Evolutionary conservation across 139 green algal species (phyloP), one percentile per base, ranked within the genome.

Genomic region (Coelastrella sp.): DNA sequence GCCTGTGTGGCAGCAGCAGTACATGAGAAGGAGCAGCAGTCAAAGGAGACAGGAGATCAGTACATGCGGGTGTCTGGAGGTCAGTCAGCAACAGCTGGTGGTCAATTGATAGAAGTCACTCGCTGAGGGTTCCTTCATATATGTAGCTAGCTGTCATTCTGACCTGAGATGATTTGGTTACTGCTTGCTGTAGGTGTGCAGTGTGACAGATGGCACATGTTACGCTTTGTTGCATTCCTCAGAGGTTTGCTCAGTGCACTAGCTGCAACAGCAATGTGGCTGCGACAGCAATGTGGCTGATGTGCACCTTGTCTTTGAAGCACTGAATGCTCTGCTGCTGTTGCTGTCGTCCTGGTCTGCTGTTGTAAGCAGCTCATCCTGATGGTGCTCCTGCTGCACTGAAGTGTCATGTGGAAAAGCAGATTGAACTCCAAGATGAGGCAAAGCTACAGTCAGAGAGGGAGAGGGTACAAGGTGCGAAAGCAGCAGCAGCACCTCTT

Each of bases 1-100:
- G 49, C 84, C 12, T 66, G 60, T 25, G 68, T 72, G 84, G 84
- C 84, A 57, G 84, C 84, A 81, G 63, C 65, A 11, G 17, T 87
- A 49, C 82, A 87, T 27, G 24, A 79, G 82, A 68, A 73, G 65
- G 25, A 87, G 82, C 82, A 87, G 82, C 82, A 78, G 82, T 6
- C 6, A 6, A n/a, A 65, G 84, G 35, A 80, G 68, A 88, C 65
- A 56, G 27, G 22, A 35, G 74, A 20, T 14, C 35, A 84, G 56
- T 24, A 84, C 11, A 27, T 14, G 19, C 49, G 56, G 49, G 25
- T 82, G 8, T 19, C 14, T 6, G 76, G 35, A 82, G 76, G 35
- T 82, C 14, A 76, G 68, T 24, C 1, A 70, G 63, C 63, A 82
- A 22, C 22, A 15, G 73, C 73, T 49, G 35, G 35, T 49, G 35